Evolutionary conservation across 2,329 filamentous ascomycete species (phyloP), one percentile per base, ranked within the genome.

Genomic region (Chrysosphaeria jannelii): DNA sequence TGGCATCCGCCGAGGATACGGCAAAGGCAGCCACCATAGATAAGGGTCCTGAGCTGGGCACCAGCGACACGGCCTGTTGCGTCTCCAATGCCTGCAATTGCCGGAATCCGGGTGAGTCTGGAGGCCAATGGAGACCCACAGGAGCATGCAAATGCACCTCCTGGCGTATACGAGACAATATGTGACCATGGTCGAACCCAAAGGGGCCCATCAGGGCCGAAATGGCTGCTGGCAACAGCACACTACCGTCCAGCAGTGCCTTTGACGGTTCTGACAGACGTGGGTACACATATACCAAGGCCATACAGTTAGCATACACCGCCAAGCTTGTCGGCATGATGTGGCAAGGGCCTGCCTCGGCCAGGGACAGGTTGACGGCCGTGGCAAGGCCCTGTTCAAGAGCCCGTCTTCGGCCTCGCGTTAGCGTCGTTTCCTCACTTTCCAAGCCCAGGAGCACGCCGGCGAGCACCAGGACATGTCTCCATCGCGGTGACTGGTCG

Each of bases 391-490:
- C 72, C 10, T 53, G 50, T 36, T 81, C 70, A 1, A 89, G 48
- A 20, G 60, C 74, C 16, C 48, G 55, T 21, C 66, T 54, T 39
- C 81, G 51, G 23, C 52, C 43, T 15, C 50, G 44, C 5, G 66
- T 59, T n/a, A 78, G 42, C n/a, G 60, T 57, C 28, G 57, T 53
- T 19, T 65, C 56, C 29, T 59, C 52, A 10, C 55, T 50, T 32
- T 71, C 68, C 36, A 79, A 67, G 6, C 74, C 76, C 37, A 81
- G 56, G 27, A 90, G 44, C 12, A 89, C 48, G 3, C 76, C 79
- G 0, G 66, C 65, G 6, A 90, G 55, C 5, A 79, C 56, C n/a
- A 90, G 49, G 14, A 78, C 44, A 41, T 90, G 78, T 40, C 76
- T 67, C 76, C 76, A 90, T 36, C 74, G 51, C 13, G 51, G 54